These are phyloP conservation scores for Globisporangium camurandrum DNA, from an alignment of 352 stramenopile genomes.

Conservation along the genomic window DNA sequence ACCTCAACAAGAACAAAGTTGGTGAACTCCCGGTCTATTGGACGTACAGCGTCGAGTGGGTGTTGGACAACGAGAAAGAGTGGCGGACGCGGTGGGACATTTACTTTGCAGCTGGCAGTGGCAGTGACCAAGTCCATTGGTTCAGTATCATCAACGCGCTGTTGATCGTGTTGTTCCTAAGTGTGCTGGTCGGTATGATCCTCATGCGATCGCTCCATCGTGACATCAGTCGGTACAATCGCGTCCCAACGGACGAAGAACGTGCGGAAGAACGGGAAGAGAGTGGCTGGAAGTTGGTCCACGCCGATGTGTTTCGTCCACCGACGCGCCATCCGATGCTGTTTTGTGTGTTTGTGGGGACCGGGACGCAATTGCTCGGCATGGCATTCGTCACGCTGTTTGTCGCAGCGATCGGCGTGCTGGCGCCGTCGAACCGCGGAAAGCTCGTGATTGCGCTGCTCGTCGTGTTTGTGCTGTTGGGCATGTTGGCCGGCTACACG, in stretches of 20 bases:
- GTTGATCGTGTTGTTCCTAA: slow-evolving; percentile 99
- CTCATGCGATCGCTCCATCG: slow-evolving; percentile 96
- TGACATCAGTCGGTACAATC: slow-evolving; percentile 98
- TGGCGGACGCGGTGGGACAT: slow-evolving; percentile 99
- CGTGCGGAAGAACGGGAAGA: slow-evolving; percentile 97
- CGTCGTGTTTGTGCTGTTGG: slow-evolving; percentile 96
- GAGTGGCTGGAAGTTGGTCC: slow-evolving; percentile 99
- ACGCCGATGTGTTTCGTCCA: slow-evolving; percentile 98
- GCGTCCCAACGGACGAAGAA: slow-evolving; percentile 93
- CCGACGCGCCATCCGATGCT: slow-evolving; percentile 94
- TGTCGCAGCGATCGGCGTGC: slow-evolving; percentile 95
- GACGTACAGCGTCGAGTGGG: slow-evolving; percentile 99
- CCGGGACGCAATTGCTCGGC: slow-evolving; percentile 94
- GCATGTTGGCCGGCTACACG: slow-evolving; percentile 93
- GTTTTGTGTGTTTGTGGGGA: slow-evolving; percentile 96
- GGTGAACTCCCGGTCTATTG: slow-evolving; percentile 84
- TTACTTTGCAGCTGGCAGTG: slow-evolving; percentile 91
- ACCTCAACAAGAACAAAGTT: slow-evolving; percentile 78
- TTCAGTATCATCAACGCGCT: slow-evolving; percentile 99
- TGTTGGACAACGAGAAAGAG: slow-evolving; percentile 88
- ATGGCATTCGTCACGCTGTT: slow-evolving; percentile 96
- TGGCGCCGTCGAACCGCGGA: slow-evolving; percentile 95
- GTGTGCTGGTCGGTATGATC: slow-evolving; percentile 99
- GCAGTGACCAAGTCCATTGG: slow-evolving; percentile 97
- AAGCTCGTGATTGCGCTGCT: slow-evolving; percentile 97